Conservation (phyloP, 129 eudicot genomes). For the Escallonia herrerae region DNA sequence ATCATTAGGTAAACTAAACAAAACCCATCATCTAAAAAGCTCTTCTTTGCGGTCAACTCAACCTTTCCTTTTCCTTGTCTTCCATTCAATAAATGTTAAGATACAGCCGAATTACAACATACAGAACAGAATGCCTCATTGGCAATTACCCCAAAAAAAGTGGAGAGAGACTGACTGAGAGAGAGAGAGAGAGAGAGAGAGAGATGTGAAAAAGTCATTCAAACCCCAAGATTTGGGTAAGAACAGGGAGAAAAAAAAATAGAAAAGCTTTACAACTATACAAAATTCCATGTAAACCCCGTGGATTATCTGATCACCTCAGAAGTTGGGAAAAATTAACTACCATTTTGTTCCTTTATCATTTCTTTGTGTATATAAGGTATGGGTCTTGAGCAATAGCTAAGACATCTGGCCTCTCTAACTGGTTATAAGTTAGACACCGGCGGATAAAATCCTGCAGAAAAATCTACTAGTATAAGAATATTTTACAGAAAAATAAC, state of each 20-base stretch:
- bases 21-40: too few species aligned
- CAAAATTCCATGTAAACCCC: conserved; percentile 21
- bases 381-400: conserved; percentile 84
- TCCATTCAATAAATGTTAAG: too few species aligned
- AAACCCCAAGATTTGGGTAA: not conserved
- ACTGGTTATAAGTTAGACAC: conserved; percentile 85
- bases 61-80: too few species aligned
- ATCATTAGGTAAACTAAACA: too few species aligned
- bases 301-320: conserved; percentile 5
- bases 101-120: too few species aligned
- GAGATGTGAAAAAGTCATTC: too few species aligned
- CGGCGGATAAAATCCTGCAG: conserved; percentile 83
- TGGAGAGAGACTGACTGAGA: too few species aligned
- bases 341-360: conserved; percentile 16
- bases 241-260: conserved; percentile 6
- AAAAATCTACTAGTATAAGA: conserved; percentile 2
- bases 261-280: conserved; percentile 27
- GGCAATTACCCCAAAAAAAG: too few species aligned
- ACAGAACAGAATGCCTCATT: too few species aligned
- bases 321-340: not conserved
- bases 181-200: too few species aligned
- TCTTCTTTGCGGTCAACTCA: too few species aligned
- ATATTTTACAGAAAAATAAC: not conserved
- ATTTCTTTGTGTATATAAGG: conserved; percentile 68
- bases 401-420: conserved; percentile 84